Percentiles rank a stretch among this genome's conserved stretches.
Evolutionary conservation across 768 basidiomycete species (phyloP).

Genomic region (Coprinopsis strossmayeri): DNA sequence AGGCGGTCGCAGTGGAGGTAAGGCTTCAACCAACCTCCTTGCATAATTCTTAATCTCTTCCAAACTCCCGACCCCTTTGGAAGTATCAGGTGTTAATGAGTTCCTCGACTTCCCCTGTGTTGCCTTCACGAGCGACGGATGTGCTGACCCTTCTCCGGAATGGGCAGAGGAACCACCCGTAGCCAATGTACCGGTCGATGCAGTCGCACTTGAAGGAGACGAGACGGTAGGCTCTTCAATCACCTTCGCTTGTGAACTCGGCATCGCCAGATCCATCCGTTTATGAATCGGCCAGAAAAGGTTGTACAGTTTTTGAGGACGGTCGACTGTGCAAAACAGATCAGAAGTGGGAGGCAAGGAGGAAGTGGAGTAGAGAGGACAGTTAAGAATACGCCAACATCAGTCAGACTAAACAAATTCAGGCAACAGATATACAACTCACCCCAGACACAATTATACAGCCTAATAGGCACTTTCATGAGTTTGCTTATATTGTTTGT

Average conservation of each 20-base stretch:
- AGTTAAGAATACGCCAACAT: no score
- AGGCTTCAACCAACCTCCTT: constrained; percentile 38
- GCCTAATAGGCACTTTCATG: constrained; percentile 86
- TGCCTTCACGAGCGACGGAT: constrained; percentile 8
- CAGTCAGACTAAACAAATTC: no score
- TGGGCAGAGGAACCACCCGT: no score
- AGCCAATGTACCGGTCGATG: no score
- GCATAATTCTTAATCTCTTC: constrained; percentile 51
- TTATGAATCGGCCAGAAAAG: constrained; percentile 70
- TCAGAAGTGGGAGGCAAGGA: constrained; percentile 2
- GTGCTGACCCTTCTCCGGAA: neutral
- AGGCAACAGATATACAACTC: no score
- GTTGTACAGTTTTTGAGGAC: constrained; percentile 65
- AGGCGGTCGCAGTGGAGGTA: constrained; percentile 17
- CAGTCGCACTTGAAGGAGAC: no score
- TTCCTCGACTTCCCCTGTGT: constrained; percentile 14
- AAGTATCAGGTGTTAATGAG: no score
- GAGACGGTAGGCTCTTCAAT: constrained; percentile 26
- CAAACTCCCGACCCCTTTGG: constrained; percentile 20
- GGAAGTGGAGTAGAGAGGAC: no score
- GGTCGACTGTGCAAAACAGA: constrained; percentile 34
- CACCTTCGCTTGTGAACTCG: constrained; percentile 32
- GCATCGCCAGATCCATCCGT: constrained; percentile 24
- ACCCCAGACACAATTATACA: constrained; percentile 88
- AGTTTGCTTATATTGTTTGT: constrained; percentile 63